Percentiles rank a stretch among this genome's conserved stretches.
These are phyloP conservation scores for Saururus chinensis DNA, from an alignment of 164 flowering plant species.

Conservation along the genomic window DNA sequence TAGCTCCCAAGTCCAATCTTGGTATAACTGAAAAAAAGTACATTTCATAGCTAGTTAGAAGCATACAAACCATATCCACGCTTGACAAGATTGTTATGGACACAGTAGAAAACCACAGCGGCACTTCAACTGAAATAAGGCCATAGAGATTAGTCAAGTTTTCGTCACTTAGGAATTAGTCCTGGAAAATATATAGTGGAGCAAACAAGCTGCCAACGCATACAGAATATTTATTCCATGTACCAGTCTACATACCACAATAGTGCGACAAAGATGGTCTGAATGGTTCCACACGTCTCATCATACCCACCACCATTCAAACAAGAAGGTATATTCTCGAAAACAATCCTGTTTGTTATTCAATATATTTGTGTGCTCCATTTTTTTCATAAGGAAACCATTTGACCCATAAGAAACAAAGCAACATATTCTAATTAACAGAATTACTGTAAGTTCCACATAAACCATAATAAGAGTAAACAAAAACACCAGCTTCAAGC, in stretches of 20 bases:
- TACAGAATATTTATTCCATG: neutral
- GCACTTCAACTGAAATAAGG: slow-evolving; percentile 2
- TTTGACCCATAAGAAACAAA: neutral
- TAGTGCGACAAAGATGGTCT: neutral
- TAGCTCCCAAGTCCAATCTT: neutral
- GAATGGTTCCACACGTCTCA: neutral
- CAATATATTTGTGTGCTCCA: too few species aligned
- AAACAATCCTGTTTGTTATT: neutral
- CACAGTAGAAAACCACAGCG: neutral
- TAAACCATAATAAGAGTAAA: too few species aligned
- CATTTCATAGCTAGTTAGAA: neutral
- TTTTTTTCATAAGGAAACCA: neutral
- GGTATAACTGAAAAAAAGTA: neutral
- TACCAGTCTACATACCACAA: neutral
- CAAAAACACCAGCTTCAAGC: too few species aligned
- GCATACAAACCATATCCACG: neutral
- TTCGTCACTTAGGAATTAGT: neutral
- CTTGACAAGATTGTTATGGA: neutral
- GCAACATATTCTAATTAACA: too few species aligned
- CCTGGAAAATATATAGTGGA: too few species aligned
- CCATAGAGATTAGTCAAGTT: neutral
- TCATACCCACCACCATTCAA: neutral
- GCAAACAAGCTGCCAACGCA: neutral
- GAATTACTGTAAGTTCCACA: too few species aligned
- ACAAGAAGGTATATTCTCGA: neutral